Evolutionary conservation across 192 early-diverging fungal genomes (phyloP).

Genomic region (Diversispora epigaea): DNA sequence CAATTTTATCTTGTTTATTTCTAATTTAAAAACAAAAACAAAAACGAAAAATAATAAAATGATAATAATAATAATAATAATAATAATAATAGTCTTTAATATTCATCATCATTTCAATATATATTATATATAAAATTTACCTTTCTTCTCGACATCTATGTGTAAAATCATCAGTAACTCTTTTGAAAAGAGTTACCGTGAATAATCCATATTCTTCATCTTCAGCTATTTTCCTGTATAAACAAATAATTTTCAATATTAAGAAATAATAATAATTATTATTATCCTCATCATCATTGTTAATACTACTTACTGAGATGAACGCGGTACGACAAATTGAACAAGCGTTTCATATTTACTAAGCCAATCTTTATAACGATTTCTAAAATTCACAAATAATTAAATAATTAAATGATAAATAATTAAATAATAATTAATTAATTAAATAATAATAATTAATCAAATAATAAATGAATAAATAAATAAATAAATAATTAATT

Average conservation of each 20-base stretch:
- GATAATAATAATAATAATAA: too few species aligned
- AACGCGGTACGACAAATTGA: slow-evolving; percentile 95
- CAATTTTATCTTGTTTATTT: too few species aligned
- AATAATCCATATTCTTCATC: slow-evolving; percentile 95
- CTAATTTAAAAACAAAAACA: too few species aligned
- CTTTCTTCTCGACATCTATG: slow-evolving; percentile 85
- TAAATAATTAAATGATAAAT: too few species aligned
- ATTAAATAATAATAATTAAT: neutral
- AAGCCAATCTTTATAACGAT: slow-evolving; percentile 77
- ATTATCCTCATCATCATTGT: too few species aligned
- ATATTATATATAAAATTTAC: slow-evolving; percentile 39
- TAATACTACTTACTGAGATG: slow-evolving; percentile 63
- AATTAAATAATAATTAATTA: neutral
- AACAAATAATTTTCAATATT: neutral
- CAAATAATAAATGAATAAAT: too few species aligned
- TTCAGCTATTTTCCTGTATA: slow-evolving; percentile 74
- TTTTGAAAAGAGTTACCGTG: slow-evolving; percentile 88
- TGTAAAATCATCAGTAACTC: slow-evolving; percentile 87
- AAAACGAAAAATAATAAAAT: too few species aligned
- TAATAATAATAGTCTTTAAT: too few species aligned
- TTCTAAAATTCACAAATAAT: slow-evolving; percentile 37
- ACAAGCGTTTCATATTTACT: slow-evolving; percentile 87
- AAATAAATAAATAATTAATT: neutral
- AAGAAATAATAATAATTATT: neutral
- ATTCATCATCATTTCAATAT: neutral